Evolutionary conservation across 23 red algal species (phyloP).

Genomic region (Gracilariopsis chorda): DNA sequence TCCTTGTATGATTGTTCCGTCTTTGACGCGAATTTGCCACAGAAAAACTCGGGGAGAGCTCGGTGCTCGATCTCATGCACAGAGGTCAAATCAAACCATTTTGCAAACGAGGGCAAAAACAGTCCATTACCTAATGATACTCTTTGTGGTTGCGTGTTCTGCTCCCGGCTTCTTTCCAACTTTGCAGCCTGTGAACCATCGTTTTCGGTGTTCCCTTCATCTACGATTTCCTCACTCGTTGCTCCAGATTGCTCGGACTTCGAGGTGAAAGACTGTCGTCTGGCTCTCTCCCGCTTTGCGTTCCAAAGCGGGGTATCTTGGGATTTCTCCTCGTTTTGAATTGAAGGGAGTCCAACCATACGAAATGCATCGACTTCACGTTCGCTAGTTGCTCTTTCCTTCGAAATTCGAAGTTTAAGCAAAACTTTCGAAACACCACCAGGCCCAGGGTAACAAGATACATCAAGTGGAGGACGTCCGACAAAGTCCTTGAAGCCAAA

Average conservation of each 20-base stretch:
- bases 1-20: slow-evolving; percentile 68
- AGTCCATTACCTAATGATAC: slow-evolving; percentile 24
- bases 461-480: slow-evolving; percentile 12
- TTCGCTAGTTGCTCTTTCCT: not conserved
- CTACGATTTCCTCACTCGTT: not conserved
- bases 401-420: slow-evolving; percentile 2
- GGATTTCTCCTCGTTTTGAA: not conserved
- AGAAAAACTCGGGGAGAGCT: slow-evolving; percentile 91
- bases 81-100: slow-evolving; percentile 44
- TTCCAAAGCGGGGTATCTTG: not conserved
- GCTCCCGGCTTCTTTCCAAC: not conserved
- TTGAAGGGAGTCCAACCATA: slow-evolving; percentile 6
- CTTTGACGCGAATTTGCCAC: slow-evolving; percentile 71
- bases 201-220: not conserved
- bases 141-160: not conserved
- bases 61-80: slow-evolving; percentile 92
- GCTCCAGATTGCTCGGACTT: slow-evolving; percentile 1
- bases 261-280: not conserved
- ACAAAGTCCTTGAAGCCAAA: slow-evolving; percentile 41
- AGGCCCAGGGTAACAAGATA: not conserved
- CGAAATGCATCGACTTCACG: slow-evolving; percentile 10
- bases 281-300: not conserved
- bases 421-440: not conserved
- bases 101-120: slow-evolving; percentile 49
- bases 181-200: not conserved